Evolutionary conservation across 768 basidiomycete species (phyloP).

Genomic region (Phanerochaete sordida): DNA sequence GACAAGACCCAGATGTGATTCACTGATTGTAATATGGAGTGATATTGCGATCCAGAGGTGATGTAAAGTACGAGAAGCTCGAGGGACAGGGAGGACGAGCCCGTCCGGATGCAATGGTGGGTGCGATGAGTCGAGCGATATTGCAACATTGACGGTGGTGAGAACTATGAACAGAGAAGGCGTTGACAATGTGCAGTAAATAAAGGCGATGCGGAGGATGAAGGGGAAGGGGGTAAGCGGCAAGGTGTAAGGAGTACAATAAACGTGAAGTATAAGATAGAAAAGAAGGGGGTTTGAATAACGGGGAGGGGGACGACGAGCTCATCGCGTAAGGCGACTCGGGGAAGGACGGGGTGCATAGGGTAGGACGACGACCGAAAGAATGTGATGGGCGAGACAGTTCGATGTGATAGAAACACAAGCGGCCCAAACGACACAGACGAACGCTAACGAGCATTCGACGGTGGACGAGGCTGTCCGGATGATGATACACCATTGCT

Average conservation of each 20-base stretch:
- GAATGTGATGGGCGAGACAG: conserved; percentile 34
- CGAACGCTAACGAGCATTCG: conserved; percentile 15
- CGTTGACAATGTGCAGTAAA: conserved; percentile 25
- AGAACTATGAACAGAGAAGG: conserved; percentile 17
- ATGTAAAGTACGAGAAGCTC: conserved; percentile 12
- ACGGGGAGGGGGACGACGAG: conserved; percentile 39
- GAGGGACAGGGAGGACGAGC: conserved; percentile 28
- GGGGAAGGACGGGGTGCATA: conserved; percentile 28
- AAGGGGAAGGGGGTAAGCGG: conserved; percentile 12
- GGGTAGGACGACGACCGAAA: conserved; percentile 42
- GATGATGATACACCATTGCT: conserved; percentile 25
- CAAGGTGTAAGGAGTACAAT: conserved; percentile 46
- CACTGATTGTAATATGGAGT: not conserved
- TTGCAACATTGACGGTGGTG: conserved; percentile 41
- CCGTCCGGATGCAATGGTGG: conserved; percentile 26
- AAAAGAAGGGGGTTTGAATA: conserved; percentile 53
- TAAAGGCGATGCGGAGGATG: conserved; percentile 17
- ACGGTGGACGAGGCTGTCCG: conserved; percentile 20
- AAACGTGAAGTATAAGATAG: conserved; percentile 83
- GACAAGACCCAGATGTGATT: not conserved
- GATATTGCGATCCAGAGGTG: not conserved
- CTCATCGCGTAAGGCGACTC: conserved; percentile 41
- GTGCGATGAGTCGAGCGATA: conserved; percentile 39
- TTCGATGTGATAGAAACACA: conserved; percentile 28
- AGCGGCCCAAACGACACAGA: conserved; percentile 11